Percentiles rank a stretch among this genome's conserved stretches.
These are phyloP conservation scores for Dorcoceras hygrometricum DNA, from an alignment of 257 asterid species.

Conservation along the genomic window DNA sequence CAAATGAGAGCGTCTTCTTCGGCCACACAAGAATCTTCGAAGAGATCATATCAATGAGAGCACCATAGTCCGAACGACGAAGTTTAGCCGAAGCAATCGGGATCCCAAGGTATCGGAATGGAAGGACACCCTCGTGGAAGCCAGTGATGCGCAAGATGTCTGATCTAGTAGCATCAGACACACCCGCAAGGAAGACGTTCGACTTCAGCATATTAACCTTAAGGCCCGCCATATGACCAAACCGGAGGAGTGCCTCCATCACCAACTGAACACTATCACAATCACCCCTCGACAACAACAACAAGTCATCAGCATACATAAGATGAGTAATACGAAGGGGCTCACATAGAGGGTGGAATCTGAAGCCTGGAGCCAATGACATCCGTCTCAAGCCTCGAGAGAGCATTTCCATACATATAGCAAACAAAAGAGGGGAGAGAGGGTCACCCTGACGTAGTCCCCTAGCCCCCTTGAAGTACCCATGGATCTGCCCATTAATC, in stretches of 20 bases:
- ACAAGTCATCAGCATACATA: no score
- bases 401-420: no score
- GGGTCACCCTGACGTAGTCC: not conserved
- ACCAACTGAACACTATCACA: not conserved
- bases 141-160: not conserved
- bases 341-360: not conserved
- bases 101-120: no score
- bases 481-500: not conserved
- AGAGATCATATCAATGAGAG: not conserved
- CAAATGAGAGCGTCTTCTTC: not conserved
- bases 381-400: not conserved
- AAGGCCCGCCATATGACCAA: not conserved
- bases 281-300: not conserved
- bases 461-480: not conserved
- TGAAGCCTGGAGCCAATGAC: not conserved
- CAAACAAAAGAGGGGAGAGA: not conserved
- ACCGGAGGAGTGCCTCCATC: not conserved
- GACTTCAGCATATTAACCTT: not conserved
- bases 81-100: no score
- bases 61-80: not conserved
- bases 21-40: no score
- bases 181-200: not conserved
- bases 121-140: no score
- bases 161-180: not conserved
- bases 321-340: not conserved